Conservation (phyloP, 2,329 filamentous ascomycete genomes). For the Penicillium psychrosexuale region DNA sequence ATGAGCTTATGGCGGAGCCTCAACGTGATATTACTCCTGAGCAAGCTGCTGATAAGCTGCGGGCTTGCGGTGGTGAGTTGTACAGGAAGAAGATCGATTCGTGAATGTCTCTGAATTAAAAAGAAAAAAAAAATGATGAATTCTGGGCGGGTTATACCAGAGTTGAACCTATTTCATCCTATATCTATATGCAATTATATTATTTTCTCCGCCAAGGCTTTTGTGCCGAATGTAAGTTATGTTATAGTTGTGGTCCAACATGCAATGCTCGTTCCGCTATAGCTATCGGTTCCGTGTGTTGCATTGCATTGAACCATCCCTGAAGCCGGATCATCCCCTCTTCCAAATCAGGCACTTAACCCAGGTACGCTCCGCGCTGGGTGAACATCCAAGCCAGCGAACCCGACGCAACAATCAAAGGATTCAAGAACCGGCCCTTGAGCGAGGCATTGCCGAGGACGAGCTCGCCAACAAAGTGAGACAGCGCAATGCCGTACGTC, state of each 20-base stretch:
- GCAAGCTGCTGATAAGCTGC: conserved; percentile 77
- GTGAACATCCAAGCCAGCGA: conserved; percentile 60
- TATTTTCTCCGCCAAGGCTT: neutral
- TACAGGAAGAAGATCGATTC: conserved; percentile 66
- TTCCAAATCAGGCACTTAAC: conserved; percentile 5
- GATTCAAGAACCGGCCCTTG: conserved; percentile 57
- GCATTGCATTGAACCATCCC: neutral
- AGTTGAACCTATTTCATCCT: neutral
- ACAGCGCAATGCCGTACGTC: conserved; percentile 75
- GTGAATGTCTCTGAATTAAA: neutral
- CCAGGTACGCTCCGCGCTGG: conserved; percentile 50
- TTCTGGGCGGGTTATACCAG: neutral
- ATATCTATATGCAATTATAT: neutral
- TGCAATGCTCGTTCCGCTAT: neutral
- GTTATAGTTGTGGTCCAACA: neutral
- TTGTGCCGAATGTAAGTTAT: neutral
- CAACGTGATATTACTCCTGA: conserved; percentile 97
- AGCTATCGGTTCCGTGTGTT: neutral
- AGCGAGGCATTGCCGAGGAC: conserved; percentile 72
- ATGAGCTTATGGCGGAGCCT: conserved; percentile 95
- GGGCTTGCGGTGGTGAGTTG: conserved; percentile 73
- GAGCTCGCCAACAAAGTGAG: conserved; percentile 76
- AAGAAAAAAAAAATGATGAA: neutral
- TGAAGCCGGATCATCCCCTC: neutral
- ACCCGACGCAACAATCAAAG: conserved; percentile 55